phyloP scores from a whole-genome alignment of 495 filamentous ascomycete genomes.

The Neurospora hispaniola region DNA sequence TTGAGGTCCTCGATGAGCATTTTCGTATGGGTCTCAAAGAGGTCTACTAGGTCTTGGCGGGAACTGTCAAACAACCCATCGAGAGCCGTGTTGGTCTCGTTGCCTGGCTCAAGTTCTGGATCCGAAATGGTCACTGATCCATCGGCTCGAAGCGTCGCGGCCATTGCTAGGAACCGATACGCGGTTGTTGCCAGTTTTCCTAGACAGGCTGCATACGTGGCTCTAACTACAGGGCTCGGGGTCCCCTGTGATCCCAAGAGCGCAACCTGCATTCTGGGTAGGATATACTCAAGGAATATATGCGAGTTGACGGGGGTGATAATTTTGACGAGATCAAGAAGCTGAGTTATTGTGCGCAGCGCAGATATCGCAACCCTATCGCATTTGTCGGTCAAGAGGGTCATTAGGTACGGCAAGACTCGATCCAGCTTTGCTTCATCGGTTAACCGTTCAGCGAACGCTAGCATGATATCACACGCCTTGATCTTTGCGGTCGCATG shows the following conservation, averaged over 20 bases:
- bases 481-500: constrained; percentile 77
- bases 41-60: constrained; percentile 59
- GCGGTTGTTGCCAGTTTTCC: constrained; percentile 88
- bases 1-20: constrained; percentile 78
- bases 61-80: constrained; percentile 78
- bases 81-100: constrained; percentile 47
- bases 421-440: constrained; percentile 97
- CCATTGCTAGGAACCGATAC: constrained; percentile 76
- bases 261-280: constrained; percentile 69
- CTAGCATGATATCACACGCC: constrained; percentile 86
- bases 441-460: constrained; percentile 81
- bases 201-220: constrained; percentile 86
- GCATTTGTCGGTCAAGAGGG: constrained; percentile 65
- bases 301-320: constrained; percentile 93
- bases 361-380: constrained; percentile 79
- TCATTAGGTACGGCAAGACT: constrained; percentile 80
- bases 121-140: constrained; percentile 69
- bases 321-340: constrained; percentile 75
- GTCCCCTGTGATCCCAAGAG: constrained; percentile 45
- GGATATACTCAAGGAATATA: constrained; percentile 89
- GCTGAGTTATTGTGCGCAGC: constrained; percentile 73
- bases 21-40: constrained; percentile 84
- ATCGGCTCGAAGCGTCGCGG: constrained; percentile 76
- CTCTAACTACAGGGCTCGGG: constrained; percentile 61
- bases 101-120: constrained; percentile 68